Evolutionary conservation across 192 early-diverging fungal genomes (phyloP), one percentile per base, ranked within the genome.

Genomic region (Backusella luteola): DNA sequence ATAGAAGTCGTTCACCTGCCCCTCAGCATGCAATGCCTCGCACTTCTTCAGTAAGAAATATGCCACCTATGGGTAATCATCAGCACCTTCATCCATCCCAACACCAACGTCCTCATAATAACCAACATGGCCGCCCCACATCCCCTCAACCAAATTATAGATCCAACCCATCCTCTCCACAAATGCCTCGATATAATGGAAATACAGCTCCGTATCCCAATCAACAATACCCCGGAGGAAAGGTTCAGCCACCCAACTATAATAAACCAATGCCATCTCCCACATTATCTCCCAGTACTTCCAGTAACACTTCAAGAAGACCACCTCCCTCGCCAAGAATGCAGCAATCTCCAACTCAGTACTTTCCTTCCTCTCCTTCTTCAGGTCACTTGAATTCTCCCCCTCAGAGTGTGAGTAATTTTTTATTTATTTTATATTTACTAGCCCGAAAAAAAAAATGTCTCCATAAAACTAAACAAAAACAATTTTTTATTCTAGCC

Each of bases 301-400:
- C 52, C 21, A 34, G 26, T 7, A 66, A 41, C 9, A 73, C 77
- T 23, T 32, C 41, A 26, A 52, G 38, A 73, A 73, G 70, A 73
- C 44, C 69, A n/a, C 41, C 77, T 46, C 59, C 66, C 52, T 53
- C 46, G 1, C 53, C 69, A 42, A 77, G 69, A 39, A 29, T 68
- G 7, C 63, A 53, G 6, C 71, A 34, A 34, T 53, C 71, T 39
- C 26, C 46, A 1, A 15, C 42, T n/a, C 52, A 44, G 34, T 44
- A 53, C n/a, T n/a, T n/a, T 69, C 26, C 73, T 36, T 68, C 73
- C 19, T 73, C 77, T 21, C 72, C 77, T 67, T 32, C 70, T 11
- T 70, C 38, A 23, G 56, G 66, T 42, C 56, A 75, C 21, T 69
- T 53, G 9, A 71, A 46, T 21, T 69, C 76, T 35, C 76, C 76